Conservation (phyloP, 2,329 filamentous ascomycete species). For the Venturia carpophila region DNA sequence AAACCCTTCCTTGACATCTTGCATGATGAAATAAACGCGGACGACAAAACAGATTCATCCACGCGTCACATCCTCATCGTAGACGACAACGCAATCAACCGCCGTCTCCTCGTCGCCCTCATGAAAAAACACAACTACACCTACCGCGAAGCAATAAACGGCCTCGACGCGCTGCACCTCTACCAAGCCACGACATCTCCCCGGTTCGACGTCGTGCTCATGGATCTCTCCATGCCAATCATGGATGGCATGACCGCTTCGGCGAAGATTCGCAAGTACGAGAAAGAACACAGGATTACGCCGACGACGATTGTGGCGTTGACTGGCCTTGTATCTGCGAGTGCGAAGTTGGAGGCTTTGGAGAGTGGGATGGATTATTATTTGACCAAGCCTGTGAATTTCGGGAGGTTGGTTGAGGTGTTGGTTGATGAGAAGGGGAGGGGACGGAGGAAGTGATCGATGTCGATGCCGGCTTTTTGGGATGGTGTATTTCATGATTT, state of each 20-base stretch:
- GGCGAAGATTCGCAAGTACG: constrained; percentile 32
- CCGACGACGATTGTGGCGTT: constrained; percentile 24
- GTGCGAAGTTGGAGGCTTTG: constrained; percentile 26
- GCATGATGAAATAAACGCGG: too few species aligned
- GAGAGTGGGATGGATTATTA: constrained; percentile 28
- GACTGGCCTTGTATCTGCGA: constrained; percentile 26
- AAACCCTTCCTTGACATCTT: neutral
- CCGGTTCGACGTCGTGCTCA: constrained; percentile 24
- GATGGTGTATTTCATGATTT: too few species aligned
- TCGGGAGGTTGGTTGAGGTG: constrained; percentile 23
- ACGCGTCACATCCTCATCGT: constrained; percentile 27
- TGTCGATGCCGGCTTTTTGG: too few species aligned
- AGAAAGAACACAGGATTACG: constrained; percentile 22
- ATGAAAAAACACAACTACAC: constrained; percentile 28
- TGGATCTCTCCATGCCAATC: constrained; percentile 51
- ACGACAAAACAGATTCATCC: neutral
- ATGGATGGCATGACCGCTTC: constrained; percentile 44
- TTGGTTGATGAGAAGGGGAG: neutral
- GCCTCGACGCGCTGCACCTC: constrained; percentile 30
- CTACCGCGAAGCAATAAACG: constrained; percentile 29
- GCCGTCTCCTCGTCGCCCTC: constrained; percentile 28
- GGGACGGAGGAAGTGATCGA: neutral
- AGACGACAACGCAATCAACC: constrained; percentile 35
- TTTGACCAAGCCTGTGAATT: constrained; percentile 29
- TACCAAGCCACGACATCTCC: constrained; percentile 6